Conservation (phyloP, 2,329 filamentous ascomycete genomes). For the Aureobasidium sp. region DNA sequence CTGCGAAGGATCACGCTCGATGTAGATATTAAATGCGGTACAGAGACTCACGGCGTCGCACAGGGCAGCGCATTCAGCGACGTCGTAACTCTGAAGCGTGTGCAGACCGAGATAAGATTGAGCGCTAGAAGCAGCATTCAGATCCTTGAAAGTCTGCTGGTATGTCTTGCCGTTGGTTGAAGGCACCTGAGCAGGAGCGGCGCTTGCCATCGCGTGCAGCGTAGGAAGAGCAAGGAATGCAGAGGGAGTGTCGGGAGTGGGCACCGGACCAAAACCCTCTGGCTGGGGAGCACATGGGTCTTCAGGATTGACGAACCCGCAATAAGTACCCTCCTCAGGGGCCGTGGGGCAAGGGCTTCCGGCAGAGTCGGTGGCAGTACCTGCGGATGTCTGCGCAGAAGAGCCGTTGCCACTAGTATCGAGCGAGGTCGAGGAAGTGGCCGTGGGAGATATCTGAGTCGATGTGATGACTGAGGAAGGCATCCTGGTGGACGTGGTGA, state of each 20-base stretch:
- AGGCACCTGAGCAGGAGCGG: slow-evolving; percentile 24
- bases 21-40: slow-evolving; percentile 40
- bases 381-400: too few relatives aligned
- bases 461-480: too few relatives aligned
- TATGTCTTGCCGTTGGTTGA: slow-evolving; percentile 27
- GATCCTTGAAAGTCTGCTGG: slow-evolving; percentile 34
- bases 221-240: slow-evolving; percentile 31
- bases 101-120: slow-evolving; percentile 37
- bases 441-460: too few relatives aligned
- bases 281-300: slow-evolving; percentile 40
- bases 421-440: too few relatives aligned
- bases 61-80: slow-evolving; percentile 31
- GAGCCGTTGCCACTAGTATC: too few relatives aligned
- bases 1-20: slow-evolving; percentile 37
- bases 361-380: too few relatives aligned
- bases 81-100: slow-evolving; percentile 35
- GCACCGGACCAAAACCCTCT: slow-evolving; percentile 29
- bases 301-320: slow-evolving; percentile 43
- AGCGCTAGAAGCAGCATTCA: slow-evolving; percentile 32
- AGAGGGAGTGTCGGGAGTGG: slow-evolving; percentile 28
- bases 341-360: slow-evolving; percentile 34
- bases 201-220: slow-evolving; percentile 29
- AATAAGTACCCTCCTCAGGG: slow-evolving; percentile 38
- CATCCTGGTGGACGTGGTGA: too few relatives aligned
- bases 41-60: slow-evolving; percentile 37